Percentiles rank a stretch among this genome's conserved stretches.
These are phyloP conservation scores for Myrica gale DNA, from an alignment of 306 rosid genomes.

Conservation along the genomic window DNA sequence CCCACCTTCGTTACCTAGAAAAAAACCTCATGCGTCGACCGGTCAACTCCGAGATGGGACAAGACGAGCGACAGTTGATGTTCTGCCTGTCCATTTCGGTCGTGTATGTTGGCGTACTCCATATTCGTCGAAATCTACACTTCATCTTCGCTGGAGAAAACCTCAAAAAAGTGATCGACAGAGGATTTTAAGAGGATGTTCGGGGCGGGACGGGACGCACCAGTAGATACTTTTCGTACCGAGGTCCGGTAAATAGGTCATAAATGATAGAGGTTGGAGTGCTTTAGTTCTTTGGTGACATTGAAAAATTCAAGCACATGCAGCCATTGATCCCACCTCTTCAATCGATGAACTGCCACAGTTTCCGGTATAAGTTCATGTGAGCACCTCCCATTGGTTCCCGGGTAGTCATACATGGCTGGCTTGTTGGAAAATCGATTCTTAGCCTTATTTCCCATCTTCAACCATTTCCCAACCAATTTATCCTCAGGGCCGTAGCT, in stretches of 20 bases:
- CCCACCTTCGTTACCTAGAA: no score
- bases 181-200: no score
- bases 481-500: constrained; percentile 36
- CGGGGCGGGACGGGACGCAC: no score
- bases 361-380: constrained; percentile 32
- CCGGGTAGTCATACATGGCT: constrained; percentile 36
- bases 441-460: constrained; percentile 24
- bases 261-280: neutral
- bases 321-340: constrained; percentile 35
- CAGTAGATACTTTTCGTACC: no score
- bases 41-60: no score
- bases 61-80: no score
- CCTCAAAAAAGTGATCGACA: no score
- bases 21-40: no score
- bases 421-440: constrained; percentile 30
- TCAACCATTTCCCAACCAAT: constrained; percentile 35
- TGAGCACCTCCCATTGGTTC: constrained; percentile 30
- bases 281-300: constrained; percentile 18
- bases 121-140: no score
- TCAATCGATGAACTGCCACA: constrained; percentile 33
- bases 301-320: constrained; percentile 31
- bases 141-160: no score
- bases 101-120: no score
- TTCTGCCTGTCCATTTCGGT: no score
- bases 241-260: neutral